Evolutionary conservation across 306 rosid genomes (phyloP).

Genomic region (Fragaria vesca): DNA sequence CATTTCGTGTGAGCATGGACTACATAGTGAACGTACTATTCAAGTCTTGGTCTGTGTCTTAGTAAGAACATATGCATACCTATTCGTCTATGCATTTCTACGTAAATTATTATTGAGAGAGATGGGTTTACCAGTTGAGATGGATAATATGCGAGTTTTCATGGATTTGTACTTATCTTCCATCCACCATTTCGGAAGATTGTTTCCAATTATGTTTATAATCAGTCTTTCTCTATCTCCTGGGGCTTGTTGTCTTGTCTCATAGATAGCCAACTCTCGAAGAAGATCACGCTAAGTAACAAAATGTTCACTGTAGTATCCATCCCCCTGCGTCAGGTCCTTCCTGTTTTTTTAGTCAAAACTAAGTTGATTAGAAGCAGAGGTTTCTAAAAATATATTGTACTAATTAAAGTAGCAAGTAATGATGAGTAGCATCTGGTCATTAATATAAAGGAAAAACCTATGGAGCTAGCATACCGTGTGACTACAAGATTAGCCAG

Average conservation of each 20-base stretch:
- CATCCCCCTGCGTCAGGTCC: constrained; percentile 28
- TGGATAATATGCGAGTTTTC: constrained; percentile 45
- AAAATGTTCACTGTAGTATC: constrained; percentile 53
- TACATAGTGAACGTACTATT: not conserved
- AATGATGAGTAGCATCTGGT: not conserved
- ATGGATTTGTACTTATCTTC: constrained; percentile 25
- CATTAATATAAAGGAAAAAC: constrained; percentile 24
- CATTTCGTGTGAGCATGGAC: constrained; percentile 3
- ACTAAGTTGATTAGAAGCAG: not conserved
- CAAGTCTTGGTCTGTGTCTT: too few relatives aligned
- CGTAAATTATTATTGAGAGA: not conserved
- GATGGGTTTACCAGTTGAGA: constrained; percentile 51
- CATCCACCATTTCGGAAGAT: constrained; percentile 57
- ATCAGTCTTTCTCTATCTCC: constrained; percentile 45
- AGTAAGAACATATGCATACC: too few relatives aligned
- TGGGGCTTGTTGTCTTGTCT: constrained; percentile 25
- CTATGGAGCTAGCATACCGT: constrained; percentile 39
- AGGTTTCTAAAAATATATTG: not conserved
- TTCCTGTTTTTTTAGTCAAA: constrained; percentile 35
- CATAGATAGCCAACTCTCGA: constrained; percentile 55
- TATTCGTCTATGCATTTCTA: too few relatives aligned
- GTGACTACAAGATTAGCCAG: constrained; percentile 38
- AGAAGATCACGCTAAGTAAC: constrained; percentile 58
- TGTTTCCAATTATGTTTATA: constrained; percentile 38
- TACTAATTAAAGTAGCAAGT: not conserved